Conservation (phyloP, 768 basidiomycete genomes). For the Lyophyllum semitale region DNA sequence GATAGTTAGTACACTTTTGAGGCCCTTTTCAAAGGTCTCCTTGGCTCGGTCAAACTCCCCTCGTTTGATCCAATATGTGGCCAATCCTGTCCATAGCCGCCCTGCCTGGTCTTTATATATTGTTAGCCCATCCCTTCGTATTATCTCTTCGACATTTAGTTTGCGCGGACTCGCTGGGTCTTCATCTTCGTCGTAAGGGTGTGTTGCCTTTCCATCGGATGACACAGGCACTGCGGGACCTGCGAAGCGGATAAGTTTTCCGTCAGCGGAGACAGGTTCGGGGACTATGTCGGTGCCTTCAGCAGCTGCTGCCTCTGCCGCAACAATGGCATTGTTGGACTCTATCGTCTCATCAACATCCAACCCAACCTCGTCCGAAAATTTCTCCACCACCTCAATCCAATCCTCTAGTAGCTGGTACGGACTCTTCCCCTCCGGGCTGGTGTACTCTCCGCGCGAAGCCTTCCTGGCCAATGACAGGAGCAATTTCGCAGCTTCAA, state of each 20-base stretch:
- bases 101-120: slow-evolving; percentile 98
- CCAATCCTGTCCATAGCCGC: slow-evolving; percentile 91
- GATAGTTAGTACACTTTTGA: slow-evolving; percentile 84
- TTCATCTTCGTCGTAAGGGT: slow-evolving; percentile 77
- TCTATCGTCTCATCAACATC: slow-evolving; percentile 73
- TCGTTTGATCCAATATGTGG: slow-evolving; percentile 98
- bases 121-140: slow-evolving; percentile 81
- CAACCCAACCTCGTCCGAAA: slow-evolving; percentile 90
- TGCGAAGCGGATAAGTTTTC: slow-evolving; percentile 70
- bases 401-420: slow-evolving; percentile 93
- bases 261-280: slow-evolving; percentile 51
- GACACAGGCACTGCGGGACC: slow-evolving; percentile 61
- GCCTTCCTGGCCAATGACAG: slow-evolving; percentile 85
- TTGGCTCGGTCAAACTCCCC: slow-evolving; percentile 93
- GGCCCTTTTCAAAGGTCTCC: slow-evolving; percentile 84
- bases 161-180: slow-evolving; percentile 71
- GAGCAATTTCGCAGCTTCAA: slow-evolving; percentile 92
- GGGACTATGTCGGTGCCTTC: slow-evolving; percentile 29
- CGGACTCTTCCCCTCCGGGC: slow-evolving; percentile 92
- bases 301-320: slow-evolving; percentile 47
- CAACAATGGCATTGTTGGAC: slow-evolving; percentile 51
- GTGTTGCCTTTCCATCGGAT: slow-evolving; percentile 49
- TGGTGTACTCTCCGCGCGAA: slow-evolving; percentile 76
- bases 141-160: slow-evolving; percentile 85
- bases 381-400: slow-evolving; percentile 87